phyloP scores from a whole-genome alignment of 495 filamentous ascomycete genomes.

The Penicillium paradoxum region DNA sequence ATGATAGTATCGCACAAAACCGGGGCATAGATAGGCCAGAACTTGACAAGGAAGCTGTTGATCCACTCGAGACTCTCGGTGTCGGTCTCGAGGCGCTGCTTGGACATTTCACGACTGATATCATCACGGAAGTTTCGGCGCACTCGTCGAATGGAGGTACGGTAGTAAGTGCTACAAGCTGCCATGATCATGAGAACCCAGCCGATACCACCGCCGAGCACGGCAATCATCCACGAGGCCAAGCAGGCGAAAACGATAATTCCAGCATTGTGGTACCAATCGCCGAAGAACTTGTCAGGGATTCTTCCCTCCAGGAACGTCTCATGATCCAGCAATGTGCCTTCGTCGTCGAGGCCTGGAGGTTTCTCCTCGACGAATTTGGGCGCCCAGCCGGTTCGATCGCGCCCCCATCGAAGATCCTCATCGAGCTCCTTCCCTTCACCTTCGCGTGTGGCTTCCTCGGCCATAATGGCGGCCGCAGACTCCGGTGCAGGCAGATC shows the following conservation, averaged over 20 bases:
- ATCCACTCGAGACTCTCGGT: slow-evolving; percentile 97
- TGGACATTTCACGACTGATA: slow-evolving; percentile 84
- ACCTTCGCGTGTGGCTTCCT: slow-evolving; percentile 42
- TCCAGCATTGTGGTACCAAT: slow-evolving; percentile 96
- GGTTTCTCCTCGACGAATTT: slow-evolving; percentile 60
- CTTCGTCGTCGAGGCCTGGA: slow-evolving; percentile 48
- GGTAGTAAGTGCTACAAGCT: slow-evolving; percentile 88
- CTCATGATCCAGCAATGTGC: slow-evolving; percentile 77
- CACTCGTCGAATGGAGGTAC: slow-evolving; percentile 88
- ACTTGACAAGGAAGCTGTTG: slow-evolving; percentile 96
- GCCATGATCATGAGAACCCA: slow-evolving; percentile 95
- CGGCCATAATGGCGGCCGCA: slow-evolving; percentile 52
- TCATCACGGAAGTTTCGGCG: slow-evolving; percentile 96
- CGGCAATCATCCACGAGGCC: slow-evolving; percentile 80
- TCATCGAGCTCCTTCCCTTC: slow-evolving; percentile 46
- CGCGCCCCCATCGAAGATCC: slow-evolving; percentile 61
- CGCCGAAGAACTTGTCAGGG: slow-evolving; percentile 88
- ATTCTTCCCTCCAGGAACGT: slow-evolving; percentile 81
- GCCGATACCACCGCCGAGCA: slow-evolving; percentile 82
- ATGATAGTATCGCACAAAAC: slow-evolving; percentile 90
- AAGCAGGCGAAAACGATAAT: slow-evolving; percentile 92
- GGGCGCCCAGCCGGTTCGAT: slow-evolving; percentile 82
- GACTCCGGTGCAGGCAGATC: slow-evolving; percentile 74
- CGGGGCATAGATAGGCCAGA: slow-evolving; percentile 98
- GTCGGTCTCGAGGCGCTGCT: slow-evolving; percentile 84